Base-by-base conservation (phyloP, 2,329 filamentous ascomycete species). In the Magnaporthiopsis poae region DNA sequence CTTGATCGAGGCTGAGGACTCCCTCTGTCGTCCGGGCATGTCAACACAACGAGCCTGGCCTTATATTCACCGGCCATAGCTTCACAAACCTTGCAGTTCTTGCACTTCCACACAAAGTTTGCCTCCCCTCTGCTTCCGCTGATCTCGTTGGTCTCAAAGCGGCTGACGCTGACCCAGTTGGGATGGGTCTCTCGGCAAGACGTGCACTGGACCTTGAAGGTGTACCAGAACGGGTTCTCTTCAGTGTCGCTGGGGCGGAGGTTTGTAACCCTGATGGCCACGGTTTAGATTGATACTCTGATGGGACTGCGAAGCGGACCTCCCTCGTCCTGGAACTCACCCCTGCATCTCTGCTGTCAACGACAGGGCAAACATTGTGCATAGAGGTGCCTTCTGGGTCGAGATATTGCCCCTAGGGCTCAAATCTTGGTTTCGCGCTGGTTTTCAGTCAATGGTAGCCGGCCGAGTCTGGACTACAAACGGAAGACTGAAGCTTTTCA, bases 71-170 rank as follows among this genome's bases (percentile, higher is more conserved):
- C 15, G 5, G 7, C 31, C 5, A 5, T 31, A 5, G 31, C 31
- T 61, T 21, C 8, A 61, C 21, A 18, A 71, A 95, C 92, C 86
- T 95, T 96, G 88, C 95, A 99, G 75, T 95, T 94, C 79, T 96
- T 96, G 84, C 95, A 99, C 77, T 88, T 93, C 94, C 95, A 99
- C n/a, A 99, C 95, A 78, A 99, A 99, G 78, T 98, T 98, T 68
- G 95, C 95, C 78, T 98, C 93, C 70, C 95, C 95, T 73, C 92
- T 86, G 77, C 93, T 97, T 52, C 93, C 93, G 70, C 91, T 95
- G 77, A 97, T 88, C 70, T 97, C 92, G 75, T 96, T 93, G 73
- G 82, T 84, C 75, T 98, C 94, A 81, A 96, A 96, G 69, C 94
- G 90, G 79, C 86, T 96, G 70, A 98, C 86, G 67, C 88, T 89